Percentiles rank a stretch among this genome's conserved stretches.
These are phyloP conservation scores for Prillingera fragicola DNA, from an alignment of 1,284 basidiomycete species.

Conservation along the genomic window DNA sequence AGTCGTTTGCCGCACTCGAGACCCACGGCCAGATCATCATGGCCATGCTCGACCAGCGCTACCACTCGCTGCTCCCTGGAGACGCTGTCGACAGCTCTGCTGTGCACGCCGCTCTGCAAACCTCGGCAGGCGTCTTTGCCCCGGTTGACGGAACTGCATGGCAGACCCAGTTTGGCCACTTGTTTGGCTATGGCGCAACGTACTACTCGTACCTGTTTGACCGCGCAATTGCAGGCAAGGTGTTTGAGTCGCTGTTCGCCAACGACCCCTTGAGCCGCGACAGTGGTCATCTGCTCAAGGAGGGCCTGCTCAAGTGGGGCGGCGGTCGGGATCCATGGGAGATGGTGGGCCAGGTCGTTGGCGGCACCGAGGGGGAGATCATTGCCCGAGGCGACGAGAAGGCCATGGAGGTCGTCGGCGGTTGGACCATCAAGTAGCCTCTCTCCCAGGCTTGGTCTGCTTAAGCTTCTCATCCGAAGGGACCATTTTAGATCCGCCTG, in stretches of 20 bases:
- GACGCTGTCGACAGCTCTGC: slow-evolving; percentile 63
- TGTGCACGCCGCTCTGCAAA: slow-evolving; percentile 60
- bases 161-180: slow-evolving; percentile 91
- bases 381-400: slow-evolving; percentile 59
- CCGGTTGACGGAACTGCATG: slow-evolving; percentile 77
- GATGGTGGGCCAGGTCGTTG: slow-evolving; percentile 75
- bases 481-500: no score
- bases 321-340: slow-evolving; percentile 91
- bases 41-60: slow-evolving; percentile 80
- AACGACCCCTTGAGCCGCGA: slow-evolving; percentile 58
- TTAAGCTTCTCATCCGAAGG: no score
- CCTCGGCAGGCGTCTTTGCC: slow-evolving; percentile 70
- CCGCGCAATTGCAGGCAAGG: slow-evolving; percentile 83
- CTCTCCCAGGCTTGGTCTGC: no score
- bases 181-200: slow-evolving; percentile 93
- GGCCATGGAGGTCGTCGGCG: slow-evolving; percentile 83
- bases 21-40: slow-evolving; percentile 89
- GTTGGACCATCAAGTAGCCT: slow-evolving; percentile 57
- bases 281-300: slow-evolving; percentile 72
- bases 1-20: slow-evolving; percentile 57
- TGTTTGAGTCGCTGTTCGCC: slow-evolving; percentile 75
- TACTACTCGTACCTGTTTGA: slow-evolving; percentile 98
- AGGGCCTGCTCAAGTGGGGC: slow-evolving; percentile 69
- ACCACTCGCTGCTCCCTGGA: slow-evolving; percentile 64
- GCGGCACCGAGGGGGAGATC: slow-evolving; percentile 39